Percentiles rank a stretch among this genome's conserved stretches.
Conservation (phyloP, 129 eudicot genomes). For the Smallanthus sonchifolius region DNA sequence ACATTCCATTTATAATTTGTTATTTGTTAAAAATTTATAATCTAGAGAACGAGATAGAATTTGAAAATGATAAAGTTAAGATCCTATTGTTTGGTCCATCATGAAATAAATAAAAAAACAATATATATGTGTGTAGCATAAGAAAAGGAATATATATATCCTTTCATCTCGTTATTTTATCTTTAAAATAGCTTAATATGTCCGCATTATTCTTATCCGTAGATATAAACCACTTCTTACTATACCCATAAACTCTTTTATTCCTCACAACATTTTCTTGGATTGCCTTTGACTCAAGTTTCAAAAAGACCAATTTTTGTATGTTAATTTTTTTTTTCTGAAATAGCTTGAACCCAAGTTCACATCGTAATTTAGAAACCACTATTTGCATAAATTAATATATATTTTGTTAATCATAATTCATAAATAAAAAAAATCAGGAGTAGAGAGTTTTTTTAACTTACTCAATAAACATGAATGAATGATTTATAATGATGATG, state of each 20-base stretch:
- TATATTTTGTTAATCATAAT: not conserved
- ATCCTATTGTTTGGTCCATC: not conserved
- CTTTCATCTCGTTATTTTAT: constrained; percentile 7
- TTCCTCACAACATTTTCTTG: not conserved
- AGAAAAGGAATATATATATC: constrained; percentile 28
- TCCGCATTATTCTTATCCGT: constrained; percentile 35
- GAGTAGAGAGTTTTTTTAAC: not conserved
- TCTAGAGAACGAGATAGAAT: not conserved
- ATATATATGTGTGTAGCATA: constrained; percentile 6
- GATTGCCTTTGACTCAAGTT: not conserved
- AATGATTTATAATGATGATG: not conserved
- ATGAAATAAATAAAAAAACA: not conserved
- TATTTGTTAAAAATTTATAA: not conserved
- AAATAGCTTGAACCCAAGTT: not conserved
- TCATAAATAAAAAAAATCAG: not conserved
- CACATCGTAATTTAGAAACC: not conserved
- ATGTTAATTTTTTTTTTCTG: not conserved
- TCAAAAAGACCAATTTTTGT: not conserved
- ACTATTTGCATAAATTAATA: not conserved
- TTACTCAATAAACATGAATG: not conserved
- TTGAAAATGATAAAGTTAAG: constrained; percentile 15
- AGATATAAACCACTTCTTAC: not conserved
- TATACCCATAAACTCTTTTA: not conserved
- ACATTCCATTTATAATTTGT: constrained; percentile 2
- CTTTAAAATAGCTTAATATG: constrained; percentile 17